Evolutionary conservation across 108 stramenopile genomes (phyloP), one percentile per base, ranked within the genome.

Genomic region (Nannochloropsis gaditana): DNA sequence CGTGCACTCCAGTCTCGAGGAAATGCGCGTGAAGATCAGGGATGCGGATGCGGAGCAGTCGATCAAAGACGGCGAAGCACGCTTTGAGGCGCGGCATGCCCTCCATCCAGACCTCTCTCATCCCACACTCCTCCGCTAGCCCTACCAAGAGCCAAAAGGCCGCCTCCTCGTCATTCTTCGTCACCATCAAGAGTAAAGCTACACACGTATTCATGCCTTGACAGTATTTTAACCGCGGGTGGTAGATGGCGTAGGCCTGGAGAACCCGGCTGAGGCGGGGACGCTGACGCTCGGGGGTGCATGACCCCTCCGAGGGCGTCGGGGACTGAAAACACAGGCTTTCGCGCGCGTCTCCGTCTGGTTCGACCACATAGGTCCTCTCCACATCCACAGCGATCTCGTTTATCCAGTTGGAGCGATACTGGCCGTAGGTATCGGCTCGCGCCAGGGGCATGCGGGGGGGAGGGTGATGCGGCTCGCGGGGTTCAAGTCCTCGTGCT

Each of bases 81-180:
- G 41, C 21, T 11, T 81, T 81, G 21, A 81, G 31, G 80, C 80
- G 80, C 80, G 41, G 80, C 80, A 81, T 21, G 41, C 80, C 80
- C 80, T 21, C 41, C 41, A 42, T 41, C 80, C 80, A 81, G 21
- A 81, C 31, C 80, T 81, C 80, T 41, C 31, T 41, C 80, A 81
- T 81, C n/a, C 79, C 81, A 9, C 84, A 81, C 80, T 42, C 21
- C 9, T 88, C 87, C 44, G 84, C 81, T 80, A 88, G 82, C 21
- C 87, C 87, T 47, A 80, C 87, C 50, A 88, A 81, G n/a, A 84
- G 42, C 84, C 80, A 84, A 47, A 88, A 88, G 45, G 87, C 87
- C 44, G 44, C 81, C 42, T 88, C 87, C 79, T 88, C 87, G 84
- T 84, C 84, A 11, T 84, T 84, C 2, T 21, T 43, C 5, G 80